Base-by-base conservation (phyloP, 768 basidiomycete genomes). In the Melanogaster broomeanus region DNA sequence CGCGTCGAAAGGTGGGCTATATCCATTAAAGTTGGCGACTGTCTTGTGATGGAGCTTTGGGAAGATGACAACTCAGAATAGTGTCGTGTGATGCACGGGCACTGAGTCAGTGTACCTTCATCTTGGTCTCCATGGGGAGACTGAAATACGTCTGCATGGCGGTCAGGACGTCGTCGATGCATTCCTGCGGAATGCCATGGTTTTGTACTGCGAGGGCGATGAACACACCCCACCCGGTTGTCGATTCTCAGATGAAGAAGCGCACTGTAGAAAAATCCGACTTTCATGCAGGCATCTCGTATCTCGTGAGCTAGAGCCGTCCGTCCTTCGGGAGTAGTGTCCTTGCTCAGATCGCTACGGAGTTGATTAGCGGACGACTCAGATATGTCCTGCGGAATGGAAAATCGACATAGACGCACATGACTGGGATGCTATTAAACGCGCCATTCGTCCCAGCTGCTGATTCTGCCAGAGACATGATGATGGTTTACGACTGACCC, bases 191-290 rank as follows among this genome's bases (percentile, higher is more conserved):
- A 27, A 95, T 87, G 2, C 83, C 83, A 59, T 95, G 93, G 56
- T 91, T 90, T 61, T 73, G 79, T 16, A 90, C 88, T 93, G 63
- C n/a, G 65, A 12, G 25, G 39, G 27, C n/a, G 18, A n/a, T 28
- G 25, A 34, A 34, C n/a, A 15, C 3, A n/a, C 2, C 62, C 67
- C 45, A 65, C 61, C 35, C n/a, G n/a, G 19, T 22, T 6, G 16
- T 24, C 40, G 30, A 18, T 27, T 19, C 21, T 27, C 18, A 34
- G 35, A 52, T 9, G 37, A 50, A 6, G 21, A 28, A 15, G 9
- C 72, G 21, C 55, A 88, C 87, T 80, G 60, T 93, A 94, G 66
- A 94, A 89, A 65, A 95, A 93, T 1, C 92, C 92, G n/a, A n/a
- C n/a, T n/a, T n/a, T n/a, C n/a, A n/a, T n/a, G n/a, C n/a, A n/a